phyloP scores from a whole-genome alignment of 768 basidiomycete genomes.

The Harrya chromipes region DNA sequence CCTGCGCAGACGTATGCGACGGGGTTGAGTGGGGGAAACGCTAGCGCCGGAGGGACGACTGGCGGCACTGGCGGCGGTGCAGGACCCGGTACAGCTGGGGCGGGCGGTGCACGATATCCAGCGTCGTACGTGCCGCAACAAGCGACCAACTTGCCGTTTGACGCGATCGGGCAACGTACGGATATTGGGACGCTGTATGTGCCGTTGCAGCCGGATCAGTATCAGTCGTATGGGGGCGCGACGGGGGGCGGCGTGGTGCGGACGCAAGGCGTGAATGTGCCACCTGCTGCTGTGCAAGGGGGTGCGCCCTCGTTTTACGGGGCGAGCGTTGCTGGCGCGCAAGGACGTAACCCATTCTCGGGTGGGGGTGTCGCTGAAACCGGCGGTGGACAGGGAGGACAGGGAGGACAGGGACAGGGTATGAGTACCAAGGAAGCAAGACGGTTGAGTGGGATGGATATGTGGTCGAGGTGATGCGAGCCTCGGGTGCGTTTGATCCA shows the following conservation, averaged over 20 bases:
- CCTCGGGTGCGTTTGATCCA: neutral
- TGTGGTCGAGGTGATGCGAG: slow-evolving; percentile 64
- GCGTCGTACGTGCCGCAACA: slow-evolving; percentile 50
- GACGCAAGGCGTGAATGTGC: slow-evolving; percentile 43
- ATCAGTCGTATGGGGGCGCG: slow-evolving; percentile 46
- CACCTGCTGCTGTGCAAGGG: slow-evolving; percentile 4
- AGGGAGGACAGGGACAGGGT: slow-evolving; percentile 28
- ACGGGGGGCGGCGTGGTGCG: slow-evolving; percentile 32
- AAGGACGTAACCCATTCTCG: slow-evolving; percentile 40
- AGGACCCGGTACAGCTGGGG: neutral
- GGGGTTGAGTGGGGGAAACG: slow-evolving; percentile 6
- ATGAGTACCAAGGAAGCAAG: slow-evolving; percentile 52
- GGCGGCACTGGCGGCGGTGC: neutral
- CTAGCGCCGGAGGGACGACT: neutral
- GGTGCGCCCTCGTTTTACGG: slow-evolving; percentile 67
- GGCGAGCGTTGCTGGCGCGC: slow-evolving; percentile 49
- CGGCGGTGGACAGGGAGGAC: slow-evolving; percentile 31
- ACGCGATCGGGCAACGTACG: slow-evolving; percentile 57
- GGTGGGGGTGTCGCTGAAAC: slow-evolving; percentile 31
- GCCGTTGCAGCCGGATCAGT: slow-evolving; percentile 83
- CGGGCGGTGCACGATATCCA: slow-evolving; percentile 46
- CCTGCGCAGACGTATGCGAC: slow-evolving; percentile 73
- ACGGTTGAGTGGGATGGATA: slow-evolving; percentile 64
- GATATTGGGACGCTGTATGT: slow-evolving; percentile 72
- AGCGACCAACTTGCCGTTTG: slow-evolving; percentile 45